Evolutionary conservation across 352 stramenopile genomes (phyloP), one percentile per base, ranked within the genome.

Genomic region (Globisporangium viniferum): DNA sequence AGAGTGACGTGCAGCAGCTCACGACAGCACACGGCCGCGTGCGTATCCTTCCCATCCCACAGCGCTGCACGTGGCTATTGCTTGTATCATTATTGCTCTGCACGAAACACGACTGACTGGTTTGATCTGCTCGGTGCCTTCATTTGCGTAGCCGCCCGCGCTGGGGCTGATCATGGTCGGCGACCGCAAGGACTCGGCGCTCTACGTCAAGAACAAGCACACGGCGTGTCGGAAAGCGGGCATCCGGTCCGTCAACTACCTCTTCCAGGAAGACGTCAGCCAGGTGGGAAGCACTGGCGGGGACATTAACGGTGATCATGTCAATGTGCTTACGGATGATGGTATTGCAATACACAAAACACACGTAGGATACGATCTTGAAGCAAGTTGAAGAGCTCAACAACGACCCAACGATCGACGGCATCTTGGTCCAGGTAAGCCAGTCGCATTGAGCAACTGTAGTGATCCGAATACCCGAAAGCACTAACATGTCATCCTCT

Each of bases 121-220:
- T n/a, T 7, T 48, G 41, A 48, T 44, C 35, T 35, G 24, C 18
- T 54, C 31, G 31, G 4, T 63, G n/a, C 27, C 56, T 18, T 49
- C 15, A 22, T 35, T 8, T 41, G 5, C 46, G 9, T 0, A 22
- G 39, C 31, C 82, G 7, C 98, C 98, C 44, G 98, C 97, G 4
- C 84, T 99, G 2, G 98, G 97, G 14, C 93, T 99, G 8, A 98
- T 99, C 66, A 96, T 99, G 78, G 97, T 99, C 5, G 98, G 98
- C 57, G 82, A 97, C 66, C 89, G 97, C 57, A 94, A 91, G 62
- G 98, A 99, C 76, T 99, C 96, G 59, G 86, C 88, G 22, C 93
- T 98, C 29, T 99, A 99, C 75, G 98, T 99, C 41, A 90, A 96
- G 54, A 99, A 98, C 80, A 99, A 99, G 81, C 95, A 98, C 72